Base-by-base conservation (phyloP, 2,329 filamentous ascomycete species). In the Claviceps spartinae region DNA sequence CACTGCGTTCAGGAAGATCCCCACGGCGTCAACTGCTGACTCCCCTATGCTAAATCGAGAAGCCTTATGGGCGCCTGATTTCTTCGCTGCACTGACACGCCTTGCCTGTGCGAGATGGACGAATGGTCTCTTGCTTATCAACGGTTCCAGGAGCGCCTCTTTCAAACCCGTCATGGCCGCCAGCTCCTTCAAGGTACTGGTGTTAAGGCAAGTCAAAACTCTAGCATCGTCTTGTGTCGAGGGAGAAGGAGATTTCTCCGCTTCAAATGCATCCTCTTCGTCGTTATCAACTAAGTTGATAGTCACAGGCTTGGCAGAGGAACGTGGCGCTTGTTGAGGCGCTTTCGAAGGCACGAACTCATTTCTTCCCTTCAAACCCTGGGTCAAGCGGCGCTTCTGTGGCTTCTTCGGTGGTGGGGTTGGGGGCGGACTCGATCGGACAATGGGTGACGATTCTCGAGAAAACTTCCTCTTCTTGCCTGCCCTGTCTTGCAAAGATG, bases 181-280 rank as follows among this genome's bases (percentile, higher is more conserved):
- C 43, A 98, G 77, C 53, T 91, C 87, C 38, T 83, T 78, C 9
- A 80, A 71, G 5, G 81, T 80, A 64, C 87, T 93, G 0, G 75
- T 81, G 62, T 97, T 97, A 66, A 98, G 82, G 61, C 89, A 94
- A 7, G 82, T 76, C 30, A 97, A 72, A 6, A 96, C 78, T 48
- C 66, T 64, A 47, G 67, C 65, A 41, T 65, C 64, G 41, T 65
- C 66, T n/a, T 68, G 62, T 5, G 63, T 57, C 3, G 50, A 58
- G 1, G 57, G 58, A 7, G 57, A 56, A 8, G 65, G 63, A 5
- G 63, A 65, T 16, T 53, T 51, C 52, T 69, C 65, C 7, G 67
- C 68, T 46, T 69, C 61, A 50, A 68, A 69, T 8, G 64, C 63
- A 43, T 74, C 72, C 41, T 70, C 69, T 40, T 68, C 68, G 48